Base-by-base conservation (phyloP, 2,329 filamentous ascomycete species). In the Penicillium sp. region DNA sequence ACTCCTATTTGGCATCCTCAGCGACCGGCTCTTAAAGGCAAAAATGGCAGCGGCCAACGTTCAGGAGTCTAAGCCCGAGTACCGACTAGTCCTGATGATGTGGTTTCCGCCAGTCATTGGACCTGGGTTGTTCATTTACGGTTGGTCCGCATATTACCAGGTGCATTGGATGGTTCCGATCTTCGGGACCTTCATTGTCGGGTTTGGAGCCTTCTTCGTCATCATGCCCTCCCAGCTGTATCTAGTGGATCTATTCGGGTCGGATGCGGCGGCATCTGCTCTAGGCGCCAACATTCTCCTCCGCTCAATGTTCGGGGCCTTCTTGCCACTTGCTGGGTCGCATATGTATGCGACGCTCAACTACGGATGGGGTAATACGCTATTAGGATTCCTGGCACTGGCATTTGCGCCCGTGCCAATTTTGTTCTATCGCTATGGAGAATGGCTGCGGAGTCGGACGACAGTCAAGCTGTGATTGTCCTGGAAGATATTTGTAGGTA, bases 91-190 rank as follows among this genome's bases (percentile, higher is more conserved):
- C 2, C 13, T 26, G n/a, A 46, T 46, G 44, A 46, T 46, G 14
- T 34, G 26, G 16, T 29, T 26, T 4, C 24, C 24, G 3, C 26
- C 26, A 16, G 31, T 46, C 10, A 53, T 76, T 34, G 69, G 78
- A 62, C 26, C 82, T 50, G 79, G 77, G 5, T 58, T 64, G 26
- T 32, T 69, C 22, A 22, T 51, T 20, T 51, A 51, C 18, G 44
- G 44, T 10, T 46, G 44, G 29, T 16, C 29, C 1, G 44, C 44
- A 35, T 20, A 46, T 20, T 24, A 46, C 14, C 9, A 31, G n/a
- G 31, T 46, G 13, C 44, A 46, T 14, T 46, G 46, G 46, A 37
- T 49, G 24, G 46, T 6, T 31, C 46, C 46, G n/a, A 49, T 39
- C 6, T 20, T 49, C 20, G 46, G 46, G 14, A 39, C 46, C 5